A percentile compares a stretch with the other conserved stretches of the same genome.
These are phyloP conservation scores for Lanmaoa pseudosensibilis DNA, from an alignment of 768 basidiomycete species.

Conservation along the genomic window DNA sequence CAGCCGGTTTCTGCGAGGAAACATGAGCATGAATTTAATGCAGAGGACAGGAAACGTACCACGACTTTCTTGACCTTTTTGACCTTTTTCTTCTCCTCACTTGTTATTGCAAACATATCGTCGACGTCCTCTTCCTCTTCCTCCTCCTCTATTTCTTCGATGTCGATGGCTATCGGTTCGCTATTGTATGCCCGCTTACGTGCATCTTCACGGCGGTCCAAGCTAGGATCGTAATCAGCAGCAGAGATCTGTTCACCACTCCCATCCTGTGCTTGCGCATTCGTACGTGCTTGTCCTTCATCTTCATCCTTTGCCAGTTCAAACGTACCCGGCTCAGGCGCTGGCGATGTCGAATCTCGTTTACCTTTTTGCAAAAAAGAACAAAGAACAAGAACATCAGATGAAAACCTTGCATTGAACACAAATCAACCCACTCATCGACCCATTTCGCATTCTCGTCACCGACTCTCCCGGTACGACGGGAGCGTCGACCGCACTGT, in stretches of 20 bases:
- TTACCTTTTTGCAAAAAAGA: too few relatives aligned
- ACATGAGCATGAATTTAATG: conserved; percentile 1
- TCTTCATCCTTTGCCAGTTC: conserved; percentile 67
- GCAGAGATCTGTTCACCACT: conserved; percentile 76
- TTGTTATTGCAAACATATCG: conserved; percentile 88
- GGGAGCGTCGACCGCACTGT: conserved; percentile 43
- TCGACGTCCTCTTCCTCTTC: conserved; percentile 87
- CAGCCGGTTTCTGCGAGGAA: conserved; percentile 42
- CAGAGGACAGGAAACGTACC: conserved; percentile 36
- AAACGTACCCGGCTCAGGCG: conserved; percentile 60
- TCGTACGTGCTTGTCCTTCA: conserved; percentile 46
- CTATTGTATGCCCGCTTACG: conserved; percentile 57
- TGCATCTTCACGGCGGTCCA: conserved; percentile 85
- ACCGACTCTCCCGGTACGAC: conserved; percentile 15
- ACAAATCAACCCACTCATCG: conserved; percentile 20
- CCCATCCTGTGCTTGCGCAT: conserved; percentile 45
- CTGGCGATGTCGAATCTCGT: conserved; percentile 55
- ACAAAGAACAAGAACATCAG: conserved; percentile 1
- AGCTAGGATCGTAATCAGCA: conserved; percentile 86
- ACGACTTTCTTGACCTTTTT: conserved; percentile 60
- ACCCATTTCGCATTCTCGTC: conserved; percentile 18
- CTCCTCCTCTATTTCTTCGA: conserved; percentile 49
- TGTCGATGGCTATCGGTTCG: conserved; percentile 39
- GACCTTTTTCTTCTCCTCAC: conserved; percentile 49
- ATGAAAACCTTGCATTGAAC: background rate